Evolutionary conservation across 1,284 basidiomycete genomes (phyloP).

Genomic region (Ceratobasidium theobromae): DNA sequence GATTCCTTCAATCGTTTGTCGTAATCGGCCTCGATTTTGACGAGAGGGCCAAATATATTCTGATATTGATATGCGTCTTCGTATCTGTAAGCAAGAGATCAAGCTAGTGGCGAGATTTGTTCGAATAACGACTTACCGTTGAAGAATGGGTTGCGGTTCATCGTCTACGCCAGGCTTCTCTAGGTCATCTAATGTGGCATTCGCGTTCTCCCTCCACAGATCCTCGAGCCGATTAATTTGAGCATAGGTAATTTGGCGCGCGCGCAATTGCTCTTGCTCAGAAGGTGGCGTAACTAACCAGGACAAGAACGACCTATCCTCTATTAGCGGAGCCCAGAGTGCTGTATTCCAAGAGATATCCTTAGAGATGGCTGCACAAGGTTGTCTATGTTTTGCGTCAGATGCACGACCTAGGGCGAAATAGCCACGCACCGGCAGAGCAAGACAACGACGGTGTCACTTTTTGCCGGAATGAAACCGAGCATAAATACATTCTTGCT

Average conservation of each 20-base stretch:
- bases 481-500: constrained; percentile 99
- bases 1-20: constrained; percentile 97
- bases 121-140: constrained; percentile 50
- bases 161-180: constrained; percentile 97
- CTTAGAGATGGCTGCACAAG: constrained; percentile 94
- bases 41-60: constrained; percentile 97
- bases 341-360: constrained; percentile 99
- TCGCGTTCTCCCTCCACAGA: constrained; percentile 95
- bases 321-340: constrained; percentile 97
- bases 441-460: constrained; percentile 98
- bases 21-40: constrained; percentile 99
- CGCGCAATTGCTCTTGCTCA: constrained; percentile 92
- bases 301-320: constrained; percentile 95
- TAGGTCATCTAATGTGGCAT: constrained; percentile 92
- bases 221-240: constrained; percentile 98
- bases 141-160: constrained; percentile 88
- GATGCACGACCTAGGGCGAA: background rate
- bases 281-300: constrained; percentile 98
- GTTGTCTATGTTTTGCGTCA: constrained; percentile 65
- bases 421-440: constrained; percentile 76
- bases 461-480: constrained; percentile 98
- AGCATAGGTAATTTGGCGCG: constrained; percentile 92
- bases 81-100: constrained; percentile 52
- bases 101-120: background rate
- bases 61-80: constrained; percentile 99